A percentile compares a stretch with the other conserved stretches of the same genome.
Conservation (phyloP, 192 early-diverging fungal genomes). For the Mortierella alpina region DNA sequence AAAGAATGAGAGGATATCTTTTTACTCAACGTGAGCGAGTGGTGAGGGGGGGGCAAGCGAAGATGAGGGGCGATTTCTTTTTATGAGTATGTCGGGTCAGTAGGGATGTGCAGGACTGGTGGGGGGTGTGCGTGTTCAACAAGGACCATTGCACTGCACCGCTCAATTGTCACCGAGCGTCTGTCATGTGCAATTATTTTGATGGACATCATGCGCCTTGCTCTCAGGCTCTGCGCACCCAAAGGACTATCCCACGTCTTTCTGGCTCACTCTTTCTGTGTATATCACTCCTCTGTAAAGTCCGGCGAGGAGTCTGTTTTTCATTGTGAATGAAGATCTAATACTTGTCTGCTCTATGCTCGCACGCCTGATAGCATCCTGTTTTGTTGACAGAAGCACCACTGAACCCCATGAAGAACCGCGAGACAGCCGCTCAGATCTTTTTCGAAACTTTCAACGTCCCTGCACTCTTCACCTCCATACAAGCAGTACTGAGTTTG, state of each 20-base stretch:
- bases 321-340: not conserved
- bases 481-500: slow-evolving; percentile 97
- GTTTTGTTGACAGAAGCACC: slow-evolving; percentile 98
- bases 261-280: slow-evolving; percentile 8
- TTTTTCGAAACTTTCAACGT: slow-evolving; percentile 99
- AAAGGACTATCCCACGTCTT: not conserved
- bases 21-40: too few relatives aligned
- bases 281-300: too few relatives aligned
- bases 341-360: not conserved
- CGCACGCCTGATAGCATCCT: slow-evolving; percentile 77
- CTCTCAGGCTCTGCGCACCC: slow-evolving; percentile 21
- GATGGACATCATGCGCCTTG: slow-evolving; percentile 25
- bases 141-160: not conserved
- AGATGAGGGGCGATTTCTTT: too few relatives aligned
- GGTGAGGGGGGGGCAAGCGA: too few relatives aligned
- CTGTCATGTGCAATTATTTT: slow-evolving; percentile 47
- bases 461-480: slow-evolving; percentile 95
- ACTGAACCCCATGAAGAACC: slow-evolving; percentile 91
- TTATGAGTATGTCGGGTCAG: too few relatives aligned
- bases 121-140: too few relatives aligned
- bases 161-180: not conserved
- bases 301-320: too few relatives aligned
- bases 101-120: too few relatives aligned
- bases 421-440: slow-evolving; percentile 94
- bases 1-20: too few relatives aligned